Base-by-base conservation (phyloP, 805 yeast genomes). In the Saturnispora halmiae region DNA sequence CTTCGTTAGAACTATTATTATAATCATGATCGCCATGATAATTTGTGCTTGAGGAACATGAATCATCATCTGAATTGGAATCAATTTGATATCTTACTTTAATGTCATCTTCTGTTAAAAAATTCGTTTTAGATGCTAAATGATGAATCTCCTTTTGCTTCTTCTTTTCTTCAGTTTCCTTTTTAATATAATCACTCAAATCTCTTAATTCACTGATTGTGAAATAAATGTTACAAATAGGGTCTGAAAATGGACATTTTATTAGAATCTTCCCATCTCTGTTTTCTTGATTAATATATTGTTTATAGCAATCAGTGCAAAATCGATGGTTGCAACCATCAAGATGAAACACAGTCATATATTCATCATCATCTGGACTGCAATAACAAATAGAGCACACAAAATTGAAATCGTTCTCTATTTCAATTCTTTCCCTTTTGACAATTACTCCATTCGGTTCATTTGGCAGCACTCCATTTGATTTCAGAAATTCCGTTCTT, bases 321-420 rank as follows among this genome's bases (percentile, higher is more conserved):
- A 66, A 82, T 38, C 63, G 65, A 58, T 90, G 96, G 7, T 68
- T 70, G 58, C 97, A 92, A 13, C 67, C 67, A 14, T 41, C 25
- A 13, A 85, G 57, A 3, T 69, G 59, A 50, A 76, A 83, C 2
- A 63, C 59, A 7, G 44, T 39, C 25, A 62, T 41, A 2, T 33
- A 69, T 50, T 43, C 59, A 41, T 51, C 53, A 14, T 46, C 45
- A 0, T 54, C 53, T 21, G 63, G 65, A 1, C 70, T 72, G 18
- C 79, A 81, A 56, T 85, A 83, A 59, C 96, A 88, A n/a, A 88
- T 77, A 13, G 59, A 51, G 55, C 96, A 86, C 21, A 56, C 46
- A 47, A 67, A 73, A 10, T 53, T 59, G 3, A 38, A 49, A 3
- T 55, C 54, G 0, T 60, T 51, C 31, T 47, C 31, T 41, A 37